phyloP scores from a whole-genome alignment of 192 early-diverging fungal genomes.

The Diversispora epigaea region DNA sequence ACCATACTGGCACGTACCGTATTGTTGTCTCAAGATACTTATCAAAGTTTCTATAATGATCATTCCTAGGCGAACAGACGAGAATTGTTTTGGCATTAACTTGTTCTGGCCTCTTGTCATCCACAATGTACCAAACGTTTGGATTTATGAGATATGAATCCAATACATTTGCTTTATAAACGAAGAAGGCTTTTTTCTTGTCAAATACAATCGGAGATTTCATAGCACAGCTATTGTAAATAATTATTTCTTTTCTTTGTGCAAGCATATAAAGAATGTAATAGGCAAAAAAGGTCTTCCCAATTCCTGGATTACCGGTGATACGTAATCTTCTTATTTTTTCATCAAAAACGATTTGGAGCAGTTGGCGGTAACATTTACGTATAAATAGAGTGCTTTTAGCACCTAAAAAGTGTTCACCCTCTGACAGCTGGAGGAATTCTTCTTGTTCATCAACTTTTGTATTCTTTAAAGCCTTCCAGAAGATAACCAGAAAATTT shows the following conservation, averaged over 20 bases:
- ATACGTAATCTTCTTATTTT: not conserved
- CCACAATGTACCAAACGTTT: not conserved
- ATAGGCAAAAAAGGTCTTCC: constrained; percentile 6
- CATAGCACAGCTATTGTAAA: not conserved
- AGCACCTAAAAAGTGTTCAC: no score
- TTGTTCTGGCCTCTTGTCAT: not conserved
- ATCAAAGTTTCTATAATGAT: not conserved
- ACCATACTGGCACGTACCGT: not conserved
- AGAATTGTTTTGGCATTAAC: not conserved
- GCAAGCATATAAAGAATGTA: not conserved
- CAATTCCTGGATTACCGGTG: constrained; percentile 2
- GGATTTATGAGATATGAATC: not conserved
- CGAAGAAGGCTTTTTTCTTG: not conserved
- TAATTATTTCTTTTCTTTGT: not conserved
- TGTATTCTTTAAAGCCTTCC: no score
- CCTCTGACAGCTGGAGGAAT: no score
- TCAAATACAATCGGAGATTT: not conserved
- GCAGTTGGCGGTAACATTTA: not conserved
- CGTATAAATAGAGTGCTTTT: not conserved
- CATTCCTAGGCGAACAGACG: not conserved
- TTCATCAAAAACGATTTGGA: not conserved
- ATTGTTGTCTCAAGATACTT: not conserved
- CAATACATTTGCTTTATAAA: not conserved
- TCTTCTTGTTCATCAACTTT: no score
- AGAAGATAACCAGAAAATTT: no score